Percentiles rank a stretch among this genome's conserved stretches.
Conservation (phyloP, 768 basidiomycete species). For the Peribolospora baueri region DNA sequence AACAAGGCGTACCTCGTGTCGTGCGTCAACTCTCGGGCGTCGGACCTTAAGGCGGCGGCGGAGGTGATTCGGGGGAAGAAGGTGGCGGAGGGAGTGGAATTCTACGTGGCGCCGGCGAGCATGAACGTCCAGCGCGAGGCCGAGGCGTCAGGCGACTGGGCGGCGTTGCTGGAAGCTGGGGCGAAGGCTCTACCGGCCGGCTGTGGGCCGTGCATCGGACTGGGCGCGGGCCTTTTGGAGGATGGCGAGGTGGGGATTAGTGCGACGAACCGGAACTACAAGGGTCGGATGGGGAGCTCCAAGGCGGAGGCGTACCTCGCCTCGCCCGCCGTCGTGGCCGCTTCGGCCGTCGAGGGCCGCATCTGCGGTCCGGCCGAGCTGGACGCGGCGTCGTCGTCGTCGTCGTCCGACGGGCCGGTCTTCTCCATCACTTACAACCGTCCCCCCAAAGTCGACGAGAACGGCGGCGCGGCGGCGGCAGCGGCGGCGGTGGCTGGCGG, state of each 20-base stretch:
- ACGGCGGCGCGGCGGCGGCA: slow-evolving; percentile 14
- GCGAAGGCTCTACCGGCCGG: slow-evolving; percentile 84
- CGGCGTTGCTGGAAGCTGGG: slow-evolving; percentile 55
- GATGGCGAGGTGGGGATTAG: slow-evolving; percentile 92
- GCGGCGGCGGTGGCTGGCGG: slow-evolving; percentile 10
- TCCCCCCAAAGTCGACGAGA: slow-evolving; percentile 15
- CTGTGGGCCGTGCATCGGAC: slow-evolving; percentile 92
- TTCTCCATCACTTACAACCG: slow-evolving; percentile 13
- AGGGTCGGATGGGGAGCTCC: slow-evolving; percentile 92
- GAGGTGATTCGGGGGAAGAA: slow-evolving; percentile 48
- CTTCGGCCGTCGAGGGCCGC: slow-evolving; percentile 74
- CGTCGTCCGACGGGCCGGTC: slow-evolving; percentile 1
- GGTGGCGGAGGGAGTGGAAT: slow-evolving; percentile 73
- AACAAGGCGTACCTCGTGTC: slow-evolving; percentile 96
- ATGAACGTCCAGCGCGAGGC: slow-evolving; percentile 77
- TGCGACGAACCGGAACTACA: slow-evolving; percentile 96
- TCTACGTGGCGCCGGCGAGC: slow-evolving; percentile 90
- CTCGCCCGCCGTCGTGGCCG: slow-evolving; percentile 89
- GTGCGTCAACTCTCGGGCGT: slow-evolving; percentile 90
- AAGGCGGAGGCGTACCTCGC: slow-evolving; percentile 87
- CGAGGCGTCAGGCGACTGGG: slow-evolving; percentile 69
- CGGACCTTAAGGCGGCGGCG: slow-evolving; percentile 79
- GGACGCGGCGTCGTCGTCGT: slow-evolving; percentile 22
- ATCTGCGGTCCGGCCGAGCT: slow-evolving; percentile 60
- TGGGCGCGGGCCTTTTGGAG: slow-evolving; percentile 73